phyloP scores from a whole-genome alignment of 352 stramenopile species.

The Thalassiosira mediterranea region DNA sequence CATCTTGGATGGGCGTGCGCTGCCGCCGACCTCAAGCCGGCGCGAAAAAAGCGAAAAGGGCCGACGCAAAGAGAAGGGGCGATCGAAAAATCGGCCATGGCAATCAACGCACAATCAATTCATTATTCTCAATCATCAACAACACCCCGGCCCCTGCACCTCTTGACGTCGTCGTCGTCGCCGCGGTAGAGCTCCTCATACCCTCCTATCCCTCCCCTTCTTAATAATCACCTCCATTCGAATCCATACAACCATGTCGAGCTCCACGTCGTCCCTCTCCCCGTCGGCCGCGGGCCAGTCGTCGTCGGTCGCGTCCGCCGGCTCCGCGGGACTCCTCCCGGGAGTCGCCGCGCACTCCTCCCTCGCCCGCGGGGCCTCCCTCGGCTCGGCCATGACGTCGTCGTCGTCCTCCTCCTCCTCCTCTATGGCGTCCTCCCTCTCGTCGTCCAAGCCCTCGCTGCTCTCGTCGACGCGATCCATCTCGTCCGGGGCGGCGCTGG shows the following conservation, averaged over 20 bases:
- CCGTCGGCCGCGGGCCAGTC: background rate
- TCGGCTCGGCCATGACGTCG: background rate
- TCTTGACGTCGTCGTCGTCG: background rate
- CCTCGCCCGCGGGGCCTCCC: background rate
- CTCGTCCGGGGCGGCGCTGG: background rate
- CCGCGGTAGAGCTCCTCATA: background rate
- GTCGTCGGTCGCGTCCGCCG: background rate
- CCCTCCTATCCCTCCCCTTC: no score
- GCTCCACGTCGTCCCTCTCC: constrained; percentile 3
- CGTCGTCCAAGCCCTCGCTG: constrained; percentile 7
- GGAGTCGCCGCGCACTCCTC: constrained; percentile 7
- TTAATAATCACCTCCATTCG: background rate
- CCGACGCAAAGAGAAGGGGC: background rate
- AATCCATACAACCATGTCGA: constrained; percentile 16
- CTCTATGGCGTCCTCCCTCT: background rate
- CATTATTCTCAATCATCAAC: no score
- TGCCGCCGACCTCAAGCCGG: background rate
- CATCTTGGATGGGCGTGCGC: no score
- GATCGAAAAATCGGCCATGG: background rate
- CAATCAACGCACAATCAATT: background rate
- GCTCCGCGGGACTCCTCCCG: background rate
- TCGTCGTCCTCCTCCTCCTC: background rate
- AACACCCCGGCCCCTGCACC: no score
- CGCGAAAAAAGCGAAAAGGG: background rate
- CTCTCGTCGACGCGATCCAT: background rate